Evolutionary conservation across 2,329 filamentous ascomycete genomes (phyloP).

Genomic region (Botrytis tulipae): DNA sequence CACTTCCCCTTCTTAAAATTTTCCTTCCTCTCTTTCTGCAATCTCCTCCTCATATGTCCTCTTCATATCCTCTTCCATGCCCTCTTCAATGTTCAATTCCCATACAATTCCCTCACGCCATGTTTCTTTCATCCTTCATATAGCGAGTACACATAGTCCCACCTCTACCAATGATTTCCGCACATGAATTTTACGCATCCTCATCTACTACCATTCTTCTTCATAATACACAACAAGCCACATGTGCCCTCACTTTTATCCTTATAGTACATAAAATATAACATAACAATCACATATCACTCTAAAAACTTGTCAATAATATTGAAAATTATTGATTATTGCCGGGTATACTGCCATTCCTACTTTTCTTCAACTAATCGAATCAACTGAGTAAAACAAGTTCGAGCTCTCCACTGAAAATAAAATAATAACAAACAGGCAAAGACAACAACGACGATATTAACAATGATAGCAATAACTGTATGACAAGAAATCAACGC

Average conservation of each 20-base stretch:
- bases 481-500: neutral
- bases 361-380: neutral
- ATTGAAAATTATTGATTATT: neutral
- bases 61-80: neutral
- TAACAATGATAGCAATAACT: neutral
- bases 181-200: neutral
- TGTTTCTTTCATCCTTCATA: neutral
- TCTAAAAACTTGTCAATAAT: neutral
- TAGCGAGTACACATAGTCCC: neutral
- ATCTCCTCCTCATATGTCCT: neutral
- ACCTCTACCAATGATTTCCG: neutral
- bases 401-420: neutral
- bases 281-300: neutral
- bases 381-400: neutral
- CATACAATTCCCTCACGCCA: neutral
- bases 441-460: conserved; percentile 12
- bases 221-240: neutral
- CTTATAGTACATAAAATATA: neutral
- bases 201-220: neutral
- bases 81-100: neutral
- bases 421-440: neutral
- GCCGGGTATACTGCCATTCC: neutral
- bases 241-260: neutral
- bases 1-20: neutral
- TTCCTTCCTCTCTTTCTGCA: neutral